Base-by-base conservation (phyloP, 2,329 filamentous ascomycete genomes). In the Alternaria burnsii region DNA sequence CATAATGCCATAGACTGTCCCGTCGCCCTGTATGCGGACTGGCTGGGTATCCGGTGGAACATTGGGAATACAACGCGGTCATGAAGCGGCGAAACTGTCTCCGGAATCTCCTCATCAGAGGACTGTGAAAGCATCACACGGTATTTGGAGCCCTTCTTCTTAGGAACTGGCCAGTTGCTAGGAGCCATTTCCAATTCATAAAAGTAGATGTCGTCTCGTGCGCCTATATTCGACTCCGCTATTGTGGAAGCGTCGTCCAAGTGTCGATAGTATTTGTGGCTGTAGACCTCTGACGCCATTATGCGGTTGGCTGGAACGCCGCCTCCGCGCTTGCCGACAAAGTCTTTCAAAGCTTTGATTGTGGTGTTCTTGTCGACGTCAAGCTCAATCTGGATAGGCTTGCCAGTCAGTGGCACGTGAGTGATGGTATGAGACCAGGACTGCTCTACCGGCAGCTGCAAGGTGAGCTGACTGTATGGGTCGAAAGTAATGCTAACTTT, bases 401-500 rank as follows among this genome's bases (percentile, higher is more conserved):
- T 81, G 55, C 91, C 88, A 59, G 90, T 88, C 2, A 95, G 81
- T 2, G 94, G 93, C 61, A 92, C 90, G 76, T 91, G 97, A 56
- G 87, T 89, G 68, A 98, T 82, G 1, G 85, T 84, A 66, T 90
- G 90, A 59, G 83, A 85, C 91, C 93, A 97, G 44, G 92, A 86
- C 66, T 90, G 93, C 76, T 95, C 91, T 55, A 97, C 88, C 0
- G 95, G 95, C 34, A 99, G 82, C 58, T 96, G 95, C 24, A 99
- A 82, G 0, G 95, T 97, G 60, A 99, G 82, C 67, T 96, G 95
- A 78, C 93, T 97, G 83, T 97, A 99, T 0, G 95, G 95, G 76
- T 99, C 95, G 74, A 99, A 99, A 0, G 95, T 98, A 71, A 99
- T 97, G 86, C 94, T 97, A 79, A 98, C 91, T 81, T 98, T 99